These are phyloP conservation scores for Exophiala dermatitidis DNA, from an alignment of 2,329 filamentous ascomycete genomes.

Conservation along the genomic window DNA sequence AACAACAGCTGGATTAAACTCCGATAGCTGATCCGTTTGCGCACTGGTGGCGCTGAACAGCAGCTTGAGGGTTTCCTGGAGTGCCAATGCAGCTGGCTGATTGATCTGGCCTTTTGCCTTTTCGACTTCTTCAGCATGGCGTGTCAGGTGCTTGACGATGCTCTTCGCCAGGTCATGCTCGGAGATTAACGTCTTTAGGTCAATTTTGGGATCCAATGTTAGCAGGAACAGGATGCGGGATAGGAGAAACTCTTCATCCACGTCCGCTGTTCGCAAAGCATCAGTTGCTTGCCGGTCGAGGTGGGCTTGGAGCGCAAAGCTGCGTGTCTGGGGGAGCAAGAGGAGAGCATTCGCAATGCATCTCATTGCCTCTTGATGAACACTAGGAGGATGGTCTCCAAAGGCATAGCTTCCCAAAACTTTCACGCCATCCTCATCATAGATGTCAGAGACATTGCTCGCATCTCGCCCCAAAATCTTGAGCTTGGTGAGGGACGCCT, in stretches of 20 bases:
- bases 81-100: constrained; percentile 55
- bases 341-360: constrained; percentile 81
- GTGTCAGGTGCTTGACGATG: constrained; percentile 61
- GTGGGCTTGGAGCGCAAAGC: constrained; percentile 65
- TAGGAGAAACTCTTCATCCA: constrained; percentile 78
- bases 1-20: constrained; percentile 62
- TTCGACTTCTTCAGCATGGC: constrained; percentile 55
- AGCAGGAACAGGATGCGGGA: constrained; percentile 73
- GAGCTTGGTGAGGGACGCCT: constrained; percentile 51
- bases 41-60: constrained; percentile 81
- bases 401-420: constrained; percentile 68
- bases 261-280: constrained; percentile 62
- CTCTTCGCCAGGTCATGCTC: constrained; percentile 60
- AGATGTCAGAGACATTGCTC: constrained; percentile 69
- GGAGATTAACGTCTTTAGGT: constrained; percentile 59
- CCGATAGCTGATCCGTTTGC: constrained; percentile 53
- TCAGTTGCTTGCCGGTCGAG: constrained; percentile 61
- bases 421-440: constrained; percentile 68
- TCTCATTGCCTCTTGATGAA: constrained; percentile 68
- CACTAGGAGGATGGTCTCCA: constrained; percentile 53
- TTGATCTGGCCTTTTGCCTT: constrained; percentile 46
- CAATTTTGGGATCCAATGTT: constrained; percentile 66
- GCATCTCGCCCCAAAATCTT: constrained; percentile 73
- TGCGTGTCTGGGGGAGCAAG: constrained; percentile 59
- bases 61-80: constrained; percentile 77